These are phyloP conservation scores for Polytolypa hystricis DNA, from an alignment of 2,329 filamentous ascomycete species.

Conservation along the genomic window DNA sequence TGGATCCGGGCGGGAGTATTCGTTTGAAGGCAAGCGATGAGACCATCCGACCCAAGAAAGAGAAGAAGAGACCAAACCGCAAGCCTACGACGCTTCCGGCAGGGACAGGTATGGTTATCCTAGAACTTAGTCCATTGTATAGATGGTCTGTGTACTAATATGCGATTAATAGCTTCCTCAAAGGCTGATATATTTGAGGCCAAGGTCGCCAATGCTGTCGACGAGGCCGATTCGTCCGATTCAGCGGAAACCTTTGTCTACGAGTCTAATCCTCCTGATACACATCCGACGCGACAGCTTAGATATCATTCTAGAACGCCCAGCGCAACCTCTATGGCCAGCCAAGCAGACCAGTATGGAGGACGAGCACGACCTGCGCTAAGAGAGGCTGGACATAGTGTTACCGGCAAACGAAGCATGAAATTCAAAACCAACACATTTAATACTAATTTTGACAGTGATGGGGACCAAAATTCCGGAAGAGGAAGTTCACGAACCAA, in stretches of 20 bases:
- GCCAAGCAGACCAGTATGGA: constrained; percentile 36
- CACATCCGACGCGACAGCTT: constrained; percentile 46
- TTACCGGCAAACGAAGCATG: constrained; percentile 80
- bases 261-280: constrained; percentile 78
- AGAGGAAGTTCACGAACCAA: constrained; percentile 52
- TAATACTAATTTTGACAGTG: constrained; percentile 46
- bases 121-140: background rate
- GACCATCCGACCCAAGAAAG: constrained; percentile 87
- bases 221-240: constrained; percentile 91
- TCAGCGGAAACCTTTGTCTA: constrained; percentile 99
- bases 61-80: constrained; percentile 68
- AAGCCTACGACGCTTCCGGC: constrained; percentile 52
- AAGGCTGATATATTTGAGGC: constrained; percentile 98
- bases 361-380: constrained; percentile 53
- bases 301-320: constrained; percentile 90
- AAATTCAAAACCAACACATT: constrained; percentile 76
- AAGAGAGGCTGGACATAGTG: constrained; percentile 49
- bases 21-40: constrained; percentile 85
- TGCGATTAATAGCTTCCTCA: constrained; percentile 57
- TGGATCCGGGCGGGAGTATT: constrained; percentile 59
- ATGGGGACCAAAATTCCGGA: constrained; percentile 54
- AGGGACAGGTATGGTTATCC: constrained; percentile 14
- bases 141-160: constrained; percentile 16
- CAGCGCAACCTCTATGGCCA: constrained; percentile 68
- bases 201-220: constrained; percentile 88